Base-by-base conservation (phyloP, 2,329 filamentous ascomycete species). In the Sporothrix pseudoabietina region DNA sequence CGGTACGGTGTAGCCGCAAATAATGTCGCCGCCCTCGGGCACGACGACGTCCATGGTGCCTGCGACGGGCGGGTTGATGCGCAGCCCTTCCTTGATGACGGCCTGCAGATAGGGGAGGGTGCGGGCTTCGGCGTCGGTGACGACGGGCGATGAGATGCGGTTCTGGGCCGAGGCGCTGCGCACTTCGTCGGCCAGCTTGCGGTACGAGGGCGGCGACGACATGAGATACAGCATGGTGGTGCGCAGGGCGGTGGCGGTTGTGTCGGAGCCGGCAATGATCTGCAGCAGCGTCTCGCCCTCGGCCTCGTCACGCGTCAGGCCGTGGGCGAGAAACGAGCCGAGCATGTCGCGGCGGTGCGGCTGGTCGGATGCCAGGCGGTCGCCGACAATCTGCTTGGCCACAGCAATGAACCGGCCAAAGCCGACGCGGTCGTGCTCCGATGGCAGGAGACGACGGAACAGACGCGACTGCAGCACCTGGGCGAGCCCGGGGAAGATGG, bases 71-170 rank as follows among this genome's bases (percentile, higher is more conserved):
- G 85, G 83, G 74, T 81, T 82, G 30, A 87, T 80, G 0, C 86
- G 81, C 22, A 87, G 78, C 0, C 82, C 83, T 76, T 88, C 86
- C 69, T 83, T 83, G 54, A 88, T 82, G 5, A 84, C 83, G 0
- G 86, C 86, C 74, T 85, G 83, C 8, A 88, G 80, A 74, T 86
- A 88, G 0, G 82, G 81, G 6, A 87, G 79, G 3, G 76, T 76
- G 19, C 80, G 79, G 0, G 81, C 81, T 75, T 85, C 81, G 1
- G 78, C 77, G 54, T 84, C 80, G 10, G 76, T 78, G 14, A 72
- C 59, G 71, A 81, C 77, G 55, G 79, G 79, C 16, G 82, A 82
- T 1, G 77, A 78, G 47, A 80, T 72, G n/a, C 73, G 71, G 59
- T 77, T 77, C 73, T 78, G 41, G 22, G 61, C 52, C 8, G 80